These are phyloP conservation scores for Fulvia fulva DNA, from an alignment of 2,329 filamentous ascomycete genomes.

Conservation along the genomic window DNA sequence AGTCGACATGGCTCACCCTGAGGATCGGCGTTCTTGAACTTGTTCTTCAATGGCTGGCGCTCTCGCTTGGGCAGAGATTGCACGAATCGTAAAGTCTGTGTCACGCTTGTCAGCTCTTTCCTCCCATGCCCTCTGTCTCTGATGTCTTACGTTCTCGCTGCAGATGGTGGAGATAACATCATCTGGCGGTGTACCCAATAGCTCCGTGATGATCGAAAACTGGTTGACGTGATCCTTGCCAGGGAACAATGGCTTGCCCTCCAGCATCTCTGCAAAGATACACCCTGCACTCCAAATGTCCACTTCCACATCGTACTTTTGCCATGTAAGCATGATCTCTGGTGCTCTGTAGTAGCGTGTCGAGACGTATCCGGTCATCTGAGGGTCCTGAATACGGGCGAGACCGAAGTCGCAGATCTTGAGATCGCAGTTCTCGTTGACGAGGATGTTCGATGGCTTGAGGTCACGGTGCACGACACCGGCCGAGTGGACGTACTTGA, in stretches of 20 bases:
- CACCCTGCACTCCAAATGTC: conserved; percentile 99
- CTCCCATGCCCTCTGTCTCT: conserved; percentile 35
- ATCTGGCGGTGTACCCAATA: conserved; percentile 91
- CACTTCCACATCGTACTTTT: conserved; percentile 98
- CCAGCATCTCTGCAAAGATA: conserved; percentile 98
- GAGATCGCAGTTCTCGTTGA: conserved; percentile 99
- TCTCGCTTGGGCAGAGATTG: conserved; percentile 95
- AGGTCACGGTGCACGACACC: conserved; percentile 96
- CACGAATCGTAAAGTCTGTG: conserved; percentile 87
- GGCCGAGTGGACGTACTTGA: conserved; percentile 99
- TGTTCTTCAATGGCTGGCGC: conserved; percentile 76
- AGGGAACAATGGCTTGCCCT: conserved; percentile 95
- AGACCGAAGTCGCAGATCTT: conserved; percentile 99
- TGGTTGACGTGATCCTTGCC: conserved; percentile 99
- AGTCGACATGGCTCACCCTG: conserved; percentile 12
- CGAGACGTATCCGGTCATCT: conserved; percentile 99
- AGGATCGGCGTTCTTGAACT: conserved; percentile 93
- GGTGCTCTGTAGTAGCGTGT: conserved; percentile 98
- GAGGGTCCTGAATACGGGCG: conserved; percentile 94
- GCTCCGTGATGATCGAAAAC: conserved; percentile 98
- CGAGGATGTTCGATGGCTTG: conserved; percentile 97
- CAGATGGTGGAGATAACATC: conserved; percentile 99
- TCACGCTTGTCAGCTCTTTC: conserved; percentile 21
- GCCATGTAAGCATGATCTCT: conserved; percentile 99
- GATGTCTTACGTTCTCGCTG: conserved; percentile 74